phyloP scores from a whole-genome alignment of 768 basidiomycete species.

The Dioszegia hungarica region DNA sequence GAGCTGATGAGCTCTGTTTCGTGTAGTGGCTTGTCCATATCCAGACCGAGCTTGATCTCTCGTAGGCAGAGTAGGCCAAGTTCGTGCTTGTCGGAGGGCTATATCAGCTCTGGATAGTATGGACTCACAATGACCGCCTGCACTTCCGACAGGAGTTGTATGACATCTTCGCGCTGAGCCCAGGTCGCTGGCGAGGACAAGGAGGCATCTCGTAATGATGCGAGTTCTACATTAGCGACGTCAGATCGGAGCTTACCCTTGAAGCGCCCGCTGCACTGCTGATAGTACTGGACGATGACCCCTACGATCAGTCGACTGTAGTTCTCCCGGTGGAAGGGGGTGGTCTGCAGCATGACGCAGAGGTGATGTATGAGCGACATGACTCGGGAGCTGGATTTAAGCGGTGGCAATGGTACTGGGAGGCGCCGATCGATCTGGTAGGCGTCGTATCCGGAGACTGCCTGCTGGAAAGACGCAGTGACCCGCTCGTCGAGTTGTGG shows the following conservation, averaged over 20 bases:
- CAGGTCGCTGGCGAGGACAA: slow-evolving; percentile 61
- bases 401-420: slow-evolving; percentile 69
- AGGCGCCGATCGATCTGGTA: slow-evolving; percentile 74
- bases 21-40: slow-evolving; percentile 56
- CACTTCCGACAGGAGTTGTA: slow-evolving; percentile 66
- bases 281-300: slow-evolving; percentile 93
- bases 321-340: slow-evolving; percentile 91
- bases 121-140: slow-evolving; percentile 55
- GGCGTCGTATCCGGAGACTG: slow-evolving; percentile 75
- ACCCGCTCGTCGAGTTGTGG: slow-evolving; percentile 95
- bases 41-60: slow-evolving; percentile 74
- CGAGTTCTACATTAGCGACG: slow-evolving; percentile 50
- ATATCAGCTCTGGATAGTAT: background rate
- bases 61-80: slow-evolving; percentile 59
- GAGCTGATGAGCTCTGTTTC: slow-evolving; percentile 68
- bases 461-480: slow-evolving; percentile 75
- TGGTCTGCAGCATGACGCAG: slow-evolving; percentile 81
- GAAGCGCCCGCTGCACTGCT: slow-evolving; percentile 83
- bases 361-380: slow-evolving; percentile 87
- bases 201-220: slow-evolving; percentile 52
- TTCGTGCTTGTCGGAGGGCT: slow-evolving; percentile 27
- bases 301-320: slow-evolving; percentile 89
- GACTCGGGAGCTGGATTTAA: slow-evolving; percentile 79
- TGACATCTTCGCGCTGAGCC: slow-evolving; percentile 80
- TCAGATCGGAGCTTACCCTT: slow-evolving; percentile 53